Evolutionary conservation across 139 green algal genomes (phyloP).

Genomic region (Mychonastes homosphaera): DNA sequence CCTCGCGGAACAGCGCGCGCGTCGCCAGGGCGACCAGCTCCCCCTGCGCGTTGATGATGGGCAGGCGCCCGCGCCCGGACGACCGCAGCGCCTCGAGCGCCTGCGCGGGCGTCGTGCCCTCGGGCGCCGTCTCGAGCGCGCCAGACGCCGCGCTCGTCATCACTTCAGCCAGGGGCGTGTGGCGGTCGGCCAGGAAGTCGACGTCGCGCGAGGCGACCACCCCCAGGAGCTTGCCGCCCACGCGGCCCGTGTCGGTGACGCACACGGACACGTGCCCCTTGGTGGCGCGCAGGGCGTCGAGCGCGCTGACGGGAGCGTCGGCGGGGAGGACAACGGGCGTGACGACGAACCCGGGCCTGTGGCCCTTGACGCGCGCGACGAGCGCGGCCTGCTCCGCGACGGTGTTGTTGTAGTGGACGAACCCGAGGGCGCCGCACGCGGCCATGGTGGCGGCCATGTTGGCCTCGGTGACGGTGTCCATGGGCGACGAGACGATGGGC

Average conservation of each 20-base stretch:
- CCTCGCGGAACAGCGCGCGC: constrained; percentile 41
- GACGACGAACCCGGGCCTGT: constrained; percentile 60
- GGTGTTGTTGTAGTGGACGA: constrained; percentile 98
- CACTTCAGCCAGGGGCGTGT: constrained; percentile 53
- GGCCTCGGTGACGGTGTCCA: constrained; percentile 97
- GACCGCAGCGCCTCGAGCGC: constrained; percentile 43
- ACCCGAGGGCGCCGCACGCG: constrained; percentile 78
- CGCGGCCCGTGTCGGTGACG: constrained; percentile 70
- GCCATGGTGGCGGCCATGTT: constrained; percentile 96
- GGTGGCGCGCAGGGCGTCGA: constrained; percentile 38
- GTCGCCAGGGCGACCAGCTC: constrained; percentile 60
- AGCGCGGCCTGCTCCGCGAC: constrained; percentile 76
- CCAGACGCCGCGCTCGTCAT: constrained; percentile 49
- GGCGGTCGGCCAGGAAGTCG: constrained; percentile 69
- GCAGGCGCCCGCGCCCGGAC: constrained; percentile 51
- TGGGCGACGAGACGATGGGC: constrained; percentile 86
- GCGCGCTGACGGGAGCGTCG: constrained; percentile 39
- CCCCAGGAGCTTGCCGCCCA: constrained; percentile 75
- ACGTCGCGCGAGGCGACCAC: constrained; percentile 69
- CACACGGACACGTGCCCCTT: no score
- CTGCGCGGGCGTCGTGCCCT: constrained; percentile 30
- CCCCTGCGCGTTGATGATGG: constrained; percentile 55
- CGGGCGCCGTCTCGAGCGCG: constrained; percentile 34
- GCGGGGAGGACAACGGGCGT: constrained; percentile 38
- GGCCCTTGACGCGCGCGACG: constrained; percentile 62